Conservation (phyloP, 805 yeast species). For the Yamadazyma olivae region DNA sequence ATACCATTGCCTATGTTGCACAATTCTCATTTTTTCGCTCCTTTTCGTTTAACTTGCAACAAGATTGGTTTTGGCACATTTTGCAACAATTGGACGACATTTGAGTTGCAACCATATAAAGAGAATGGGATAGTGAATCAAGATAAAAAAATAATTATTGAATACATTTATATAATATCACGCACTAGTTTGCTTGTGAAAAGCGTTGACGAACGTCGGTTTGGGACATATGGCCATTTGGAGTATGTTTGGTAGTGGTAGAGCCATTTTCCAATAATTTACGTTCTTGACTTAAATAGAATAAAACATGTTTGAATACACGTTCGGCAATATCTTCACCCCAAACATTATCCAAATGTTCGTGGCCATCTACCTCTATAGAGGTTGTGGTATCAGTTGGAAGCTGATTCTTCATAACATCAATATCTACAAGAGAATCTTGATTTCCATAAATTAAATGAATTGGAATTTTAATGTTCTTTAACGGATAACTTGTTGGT, state of each 20-base stretch:
- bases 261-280: no score
- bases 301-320: constrained; percentile 33
- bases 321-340: constrained; percentile 54
- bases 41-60: constrained; percentile 2
- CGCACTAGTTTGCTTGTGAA: no score
- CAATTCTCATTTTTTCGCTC: no score
- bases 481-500: constrained; percentile 39
- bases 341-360: constrained; percentile 91
- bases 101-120: no score
- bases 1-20: no score
- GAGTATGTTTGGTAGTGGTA: no score
- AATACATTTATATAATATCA: no score
- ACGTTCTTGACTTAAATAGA: neutral
- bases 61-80: constrained; percentile 1
- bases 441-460: constrained; percentile 72
- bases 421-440: constrained; percentile 86
- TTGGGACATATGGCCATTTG: no score
- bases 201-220: no score
- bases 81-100: no score
- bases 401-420: constrained; percentile 65
- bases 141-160: no score
- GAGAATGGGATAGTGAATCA: no score
- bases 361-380: constrained; percentile 65
- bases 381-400: constrained; percentile 52
- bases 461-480: constrained; percentile 57